Base-by-base conservation (phyloP, 257 asterid genomes). In the Agastache rugosa region DNA sequence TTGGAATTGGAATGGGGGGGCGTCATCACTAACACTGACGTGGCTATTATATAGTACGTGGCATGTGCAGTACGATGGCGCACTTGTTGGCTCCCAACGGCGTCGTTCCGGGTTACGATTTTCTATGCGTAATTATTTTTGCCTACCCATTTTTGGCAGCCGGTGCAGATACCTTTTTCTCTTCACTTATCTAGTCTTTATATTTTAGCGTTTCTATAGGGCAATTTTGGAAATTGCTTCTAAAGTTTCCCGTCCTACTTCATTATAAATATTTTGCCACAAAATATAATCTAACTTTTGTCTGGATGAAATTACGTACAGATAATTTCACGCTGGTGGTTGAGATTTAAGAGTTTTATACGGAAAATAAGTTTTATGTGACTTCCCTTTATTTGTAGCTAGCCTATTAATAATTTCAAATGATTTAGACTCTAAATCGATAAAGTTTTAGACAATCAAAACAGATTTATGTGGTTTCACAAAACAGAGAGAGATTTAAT, bases 11-110 rank as follows among this genome's bases (percentile, higher is more conserved):
- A n/a, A n/a, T n/a, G 65, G 66, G 39, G 47, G 25, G 53, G 81
- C 17, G 70, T 64, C 72, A 73, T 79, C 66, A 69, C 48, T 5
- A 47, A 12, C 14, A 48, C 59, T 72, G 80, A 75, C 76, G 81
- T 80, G 83, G 79, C 75, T 3, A 6, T 42, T 67, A 37, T 72
- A 76, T 72, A 71, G 81, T 72, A 72, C 73, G 81, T 72, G 81
- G 79, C 81, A 75, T 75, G 72, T 75, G 80, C 80, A 39, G 50
- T 34, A 42, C 44, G 63, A 9, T 4, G 56, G 37, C 31, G 44
- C 6, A 19, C 60, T 53, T 19, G 53, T 0, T 59, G 14, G 17
- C 2, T 0, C 20, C 0, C 11, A 20, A 35, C 86, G 83, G 23
- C 79, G 83, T 67, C 81, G 79, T 76, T 67, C 16, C 15, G 4